Base-by-base conservation (phyloP, 1,284 basidiomycete species). In the Ganoderma sinense region DNA sequence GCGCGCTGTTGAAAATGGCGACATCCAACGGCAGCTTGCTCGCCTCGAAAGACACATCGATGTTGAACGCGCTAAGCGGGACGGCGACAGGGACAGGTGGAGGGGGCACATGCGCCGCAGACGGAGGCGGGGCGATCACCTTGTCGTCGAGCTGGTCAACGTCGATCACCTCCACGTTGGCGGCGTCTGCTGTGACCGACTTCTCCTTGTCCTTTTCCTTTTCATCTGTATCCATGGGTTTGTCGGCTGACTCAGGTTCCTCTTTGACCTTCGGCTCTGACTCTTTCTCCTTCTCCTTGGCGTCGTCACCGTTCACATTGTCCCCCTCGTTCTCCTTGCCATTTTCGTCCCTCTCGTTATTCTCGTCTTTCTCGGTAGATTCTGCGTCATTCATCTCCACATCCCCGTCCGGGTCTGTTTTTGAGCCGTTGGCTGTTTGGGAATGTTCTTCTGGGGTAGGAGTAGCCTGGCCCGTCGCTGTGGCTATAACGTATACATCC, bases 21-120 rank as follows among this genome's bases (percentile, higher is more conserved):
- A 95, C 94, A 78, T 99, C 98, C 65, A 99, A 86, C 0, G 97
- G 95, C 51, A 97, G 87, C 80, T 97, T 96, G 80, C 92, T 91
- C 36, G 97, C 93, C 82, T 98, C 97, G 74, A 88, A 91, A 67
- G 86, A 86, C 7, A 97, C 88, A 78, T 97, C 95, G 75, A 96
- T 91, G 18, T 86, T 83, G 71, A 75, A 79, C 13, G 77, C 76
- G 18, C 85, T 82, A 69, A 71, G 78, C 4, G 77, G 73, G 18
- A 75, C 73, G 3, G 76, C 73, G 33, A 73, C 71, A 55, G 69
- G 72, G 39, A 65, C 67, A 51, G 64, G 64, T n/a, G 71, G 74
- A 43, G 67, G 72, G n/a, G 51, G 70, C 8, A 65, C 56, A 36
- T 64, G 73, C 68, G 41, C 61, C 58, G 67, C 45, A 0, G 65